Evolutionary conservation across 75 land plant species (phyloP).

Genomic region (Larix kaempferi): DNA sequence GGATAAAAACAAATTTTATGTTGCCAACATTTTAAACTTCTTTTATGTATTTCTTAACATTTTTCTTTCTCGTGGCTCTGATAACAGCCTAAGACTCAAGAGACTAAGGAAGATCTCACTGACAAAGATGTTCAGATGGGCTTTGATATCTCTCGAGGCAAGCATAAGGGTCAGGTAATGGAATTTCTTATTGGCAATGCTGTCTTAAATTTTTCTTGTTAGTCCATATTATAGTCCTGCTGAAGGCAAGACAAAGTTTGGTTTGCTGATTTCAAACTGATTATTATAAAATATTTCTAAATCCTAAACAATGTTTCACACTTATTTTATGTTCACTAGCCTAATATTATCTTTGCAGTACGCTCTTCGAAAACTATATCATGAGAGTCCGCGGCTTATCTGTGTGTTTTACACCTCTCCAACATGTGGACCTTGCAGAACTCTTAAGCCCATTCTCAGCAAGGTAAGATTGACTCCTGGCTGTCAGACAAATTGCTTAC

Average conservation of each 20-base stretch:
- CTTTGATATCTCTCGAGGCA: conserved; percentile 86
- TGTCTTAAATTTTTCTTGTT: not conserved
- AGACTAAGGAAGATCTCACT: conserved; percentile 70
- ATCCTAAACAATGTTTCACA: not conserved
- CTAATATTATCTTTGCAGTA: conserved; percentile 51
- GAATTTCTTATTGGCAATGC: not conserved
- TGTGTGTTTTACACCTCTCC: conserved; percentile 93
- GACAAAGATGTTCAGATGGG: conserved; percentile 73
- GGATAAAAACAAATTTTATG: not conserved
- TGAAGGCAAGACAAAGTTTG: not conserved
- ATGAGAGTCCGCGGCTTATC: conserved; percentile 92
- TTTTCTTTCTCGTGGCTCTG: not conserved
- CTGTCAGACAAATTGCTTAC: not conserved
- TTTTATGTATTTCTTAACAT: not conserved
- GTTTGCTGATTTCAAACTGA: not conserved
- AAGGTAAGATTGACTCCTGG: conserved; percentile 49
- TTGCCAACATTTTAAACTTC: not conserved
- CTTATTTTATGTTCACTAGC: not conserved
- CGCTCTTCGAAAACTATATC: conserved; percentile 90
- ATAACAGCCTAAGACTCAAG: conserved; percentile 58
- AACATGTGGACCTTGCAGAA: conserved; percentile 98
- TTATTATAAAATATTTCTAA: not conserved
- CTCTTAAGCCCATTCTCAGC: conserved; percentile 88
- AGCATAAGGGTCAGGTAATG: conserved; percentile 92
- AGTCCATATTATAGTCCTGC: not conserved